These are phyloP conservation scores for Taphrina deformans DNA, from an alignment of 1,139 yeast genomes.

Conservation along the genomic window DNA sequence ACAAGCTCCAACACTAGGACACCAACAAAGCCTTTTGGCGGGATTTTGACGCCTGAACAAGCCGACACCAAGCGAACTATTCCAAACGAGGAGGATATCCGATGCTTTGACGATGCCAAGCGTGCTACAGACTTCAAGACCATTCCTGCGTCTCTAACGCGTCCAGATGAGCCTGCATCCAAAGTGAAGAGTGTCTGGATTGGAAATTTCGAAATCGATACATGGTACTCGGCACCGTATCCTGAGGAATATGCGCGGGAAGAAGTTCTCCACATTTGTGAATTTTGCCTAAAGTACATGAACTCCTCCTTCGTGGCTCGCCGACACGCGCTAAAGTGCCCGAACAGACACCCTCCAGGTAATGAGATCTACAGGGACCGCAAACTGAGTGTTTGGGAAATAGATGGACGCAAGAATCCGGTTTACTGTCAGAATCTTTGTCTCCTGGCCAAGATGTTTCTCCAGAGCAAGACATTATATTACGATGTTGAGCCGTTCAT, in stretches of 20 bases:
- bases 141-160: conserved; percentile 5
- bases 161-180: conserved; percentile 37
- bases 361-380: conserved; percentile 79
- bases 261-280: conserved; percentile 70
- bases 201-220: conserved; percentile 69
- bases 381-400: conserved; percentile 74
- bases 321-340: conserved; percentile 57
- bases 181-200: conserved; percentile 57
- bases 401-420: conserved; percentile 83
- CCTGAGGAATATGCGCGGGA: conserved; percentile 79
- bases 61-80: conserved; percentile 63
- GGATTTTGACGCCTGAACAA: conserved; percentile 59
- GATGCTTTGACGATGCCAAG: conserved; percentile 50
- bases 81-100: conserved; percentile 58
- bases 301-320: conserved; percentile 64
- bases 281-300: conserved; percentile 80
- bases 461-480: conserved; percentile 86
- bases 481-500: conserved; percentile 94
- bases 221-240: conserved; percentile 93
- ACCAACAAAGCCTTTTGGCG: conserved; percentile 61
- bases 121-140: conserved; percentile 15
- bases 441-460: conserved; percentile 78
- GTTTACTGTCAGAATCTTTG: conserved; percentile 84
- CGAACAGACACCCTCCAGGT: conserved; percentile 79
- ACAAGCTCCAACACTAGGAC: conserved; percentile 22